These are phyloP conservation scores for Mortierella sp. DNA, from an alignment of 371 early-diverging fungal species.

Conservation along the genomic window DNA sequence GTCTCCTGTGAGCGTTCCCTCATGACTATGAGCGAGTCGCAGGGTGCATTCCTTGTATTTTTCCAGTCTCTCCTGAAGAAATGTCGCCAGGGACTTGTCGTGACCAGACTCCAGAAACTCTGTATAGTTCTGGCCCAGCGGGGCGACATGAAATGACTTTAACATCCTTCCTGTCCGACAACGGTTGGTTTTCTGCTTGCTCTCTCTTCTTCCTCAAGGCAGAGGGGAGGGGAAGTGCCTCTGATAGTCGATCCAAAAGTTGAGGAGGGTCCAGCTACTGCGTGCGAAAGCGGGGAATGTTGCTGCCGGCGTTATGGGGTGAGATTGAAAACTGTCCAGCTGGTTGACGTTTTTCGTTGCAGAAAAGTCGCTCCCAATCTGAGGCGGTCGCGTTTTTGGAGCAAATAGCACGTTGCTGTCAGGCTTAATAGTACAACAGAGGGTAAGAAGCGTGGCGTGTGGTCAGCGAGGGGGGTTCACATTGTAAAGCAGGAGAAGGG, in stretches of 20 bases:
- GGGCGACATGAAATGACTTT: conserved; percentile 50
- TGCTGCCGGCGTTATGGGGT: neutral
- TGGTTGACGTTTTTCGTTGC: neutral
- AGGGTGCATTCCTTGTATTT: conserved; percentile 50
- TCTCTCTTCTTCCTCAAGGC: neutral
- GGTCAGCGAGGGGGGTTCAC: neutral
- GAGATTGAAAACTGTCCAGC: neutral
- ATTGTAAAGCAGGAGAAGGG: neutral
- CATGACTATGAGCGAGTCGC: conserved; percentile 31
- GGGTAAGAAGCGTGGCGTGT: neutral
- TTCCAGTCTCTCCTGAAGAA: conserved; percentile 52
- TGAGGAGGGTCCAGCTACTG: neutral
- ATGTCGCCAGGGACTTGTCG: conserved; percentile 46
- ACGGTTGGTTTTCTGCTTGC: no score
- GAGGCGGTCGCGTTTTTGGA: neutral
- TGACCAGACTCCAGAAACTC: conserved; percentile 51
- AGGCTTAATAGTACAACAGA: conserved; percentile 2
- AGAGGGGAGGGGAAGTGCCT: neutral
- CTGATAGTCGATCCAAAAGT: neutral
- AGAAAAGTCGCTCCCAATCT: neutral
- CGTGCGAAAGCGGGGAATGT: neutral
- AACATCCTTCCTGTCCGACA: conserved; percentile 18
- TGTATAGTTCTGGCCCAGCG: conserved; percentile 56
- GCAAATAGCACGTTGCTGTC: neutral
- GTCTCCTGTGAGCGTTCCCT: neutral